Base-by-base conservation (phyloP, 2,329 filamentous ascomycete species). In the Aspergillus tamarii region DNA sequence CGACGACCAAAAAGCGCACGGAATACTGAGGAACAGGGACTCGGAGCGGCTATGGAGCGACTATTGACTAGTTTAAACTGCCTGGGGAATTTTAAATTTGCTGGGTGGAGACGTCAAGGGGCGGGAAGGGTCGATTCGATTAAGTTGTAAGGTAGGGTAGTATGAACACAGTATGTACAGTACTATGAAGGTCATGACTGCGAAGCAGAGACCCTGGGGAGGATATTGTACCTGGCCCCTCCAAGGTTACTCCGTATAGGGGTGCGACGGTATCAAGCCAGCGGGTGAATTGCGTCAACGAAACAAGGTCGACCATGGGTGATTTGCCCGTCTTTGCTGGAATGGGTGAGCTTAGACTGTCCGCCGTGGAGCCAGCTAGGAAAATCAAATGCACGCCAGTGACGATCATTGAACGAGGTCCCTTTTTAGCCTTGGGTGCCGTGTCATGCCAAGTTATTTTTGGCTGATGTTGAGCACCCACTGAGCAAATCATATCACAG, bases 221-320 rank as follows among this genome's bases (percentile, higher is more conserved):
- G 45, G 21, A 23, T 46, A 26, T 10, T 28, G 52, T 55, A 32
- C 52, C 52, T 55, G 52, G 41, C 6, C n/a, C 52, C 32, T 39
- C 21, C 19, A 7, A 46, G 46, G 21, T 61, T 61, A 50, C 34
- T 32, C 32, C 34, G 28, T 43, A 34, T 53, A 59, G 34, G 60
- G 26, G 59, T 30, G 28, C 26, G 58, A 46, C 26, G 28, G 53
- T 41, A 46, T 53, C 30, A 34, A 32, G 48, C 19, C 26, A 43
- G 30, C 36, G 36, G 59, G 12, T 55, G 52, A 63, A 65, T 69
- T 67, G 66, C 67, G 67, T 69, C 67, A 68, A 67, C 65, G 57
- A 65, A 50, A 53, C n/a, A 55, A 45, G 59, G 59, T 66, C 59
- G 61, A 61, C 65, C 63, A 63, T 56, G 61, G 66, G 50, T 28